Evolutionary conservation across 2,329 filamentous ascomycete genomes (phyloP).

Genomic region (Diaporthe helianthi): DNA sequence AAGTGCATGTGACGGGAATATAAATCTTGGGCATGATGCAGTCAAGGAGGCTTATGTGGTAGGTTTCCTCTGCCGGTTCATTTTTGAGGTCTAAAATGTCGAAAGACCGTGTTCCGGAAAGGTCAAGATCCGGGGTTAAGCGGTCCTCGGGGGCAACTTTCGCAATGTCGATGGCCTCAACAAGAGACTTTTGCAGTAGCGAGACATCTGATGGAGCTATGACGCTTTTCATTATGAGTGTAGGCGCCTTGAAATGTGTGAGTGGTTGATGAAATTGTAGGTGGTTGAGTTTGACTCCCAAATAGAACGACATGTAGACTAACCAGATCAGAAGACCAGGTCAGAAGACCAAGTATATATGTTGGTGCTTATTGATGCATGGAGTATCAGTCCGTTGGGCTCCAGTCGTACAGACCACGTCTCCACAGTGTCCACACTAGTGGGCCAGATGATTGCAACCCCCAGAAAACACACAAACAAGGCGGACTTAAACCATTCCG

Average conservation of each 20-base stretch:
- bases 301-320: too few relatives aligned
- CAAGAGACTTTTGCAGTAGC: not conserved
- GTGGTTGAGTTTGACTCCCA: not conserved
- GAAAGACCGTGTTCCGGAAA: not conserved
- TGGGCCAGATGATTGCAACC: not conserved
- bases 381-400: not conserved
- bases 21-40: constrained; percentile 22
- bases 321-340: not conserved
- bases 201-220: not conserved
- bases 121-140: not conserved
- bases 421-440: not conserved
- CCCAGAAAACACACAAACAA: not conserved
- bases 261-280: too few relatives aligned
- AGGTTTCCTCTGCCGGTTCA: constrained; percentile 1
- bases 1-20: constrained; percentile 11
- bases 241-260: not conserved
- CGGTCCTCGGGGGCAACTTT: not conserved
- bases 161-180: not conserved
- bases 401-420: not conserved
- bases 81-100: not conserved
- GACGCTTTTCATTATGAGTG: not conserved
- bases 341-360: not conserved
- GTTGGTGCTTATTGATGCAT: not conserved
- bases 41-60: constrained; percentile 10
- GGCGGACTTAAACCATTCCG: not conserved